Conservation (phyloP, 1,284 basidiomycete genomes). For the Ustilago lituana region DNA sequence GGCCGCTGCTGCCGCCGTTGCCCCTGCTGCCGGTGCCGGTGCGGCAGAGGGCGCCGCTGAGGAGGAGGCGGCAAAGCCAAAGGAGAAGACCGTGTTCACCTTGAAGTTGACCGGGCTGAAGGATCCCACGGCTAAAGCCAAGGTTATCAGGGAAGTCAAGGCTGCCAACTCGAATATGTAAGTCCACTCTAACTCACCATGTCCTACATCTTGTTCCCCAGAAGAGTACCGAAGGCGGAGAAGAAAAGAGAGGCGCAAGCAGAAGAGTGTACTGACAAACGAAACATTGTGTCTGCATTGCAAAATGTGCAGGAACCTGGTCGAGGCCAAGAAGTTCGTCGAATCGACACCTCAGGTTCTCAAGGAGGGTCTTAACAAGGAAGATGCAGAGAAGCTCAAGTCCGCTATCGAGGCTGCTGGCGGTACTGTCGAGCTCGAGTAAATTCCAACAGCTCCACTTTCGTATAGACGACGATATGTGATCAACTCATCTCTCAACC, state of each 20-base stretch:
- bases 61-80: constrained; percentile 85
- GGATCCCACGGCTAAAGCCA: constrained; percentile 75
- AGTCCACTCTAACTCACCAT: constrained; percentile 8
- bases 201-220: no score
- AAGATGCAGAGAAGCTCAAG: constrained; percentile 97
- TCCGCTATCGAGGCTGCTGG: constrained; percentile 88
- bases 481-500: neutral
- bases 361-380: constrained; percentile 96
- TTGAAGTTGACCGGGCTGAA: constrained; percentile 72
- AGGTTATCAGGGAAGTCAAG: constrained; percentile 98
- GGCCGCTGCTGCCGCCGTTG: constrained; percentile 62
- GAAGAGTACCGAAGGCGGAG: neutral
- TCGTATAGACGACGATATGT: neutral
- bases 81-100: constrained; percentile 98
- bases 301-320: constrained; percentile 66
- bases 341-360: constrained; percentile 92
- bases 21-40: constrained; percentile 29
- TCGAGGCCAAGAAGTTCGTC: constrained; percentile 96
- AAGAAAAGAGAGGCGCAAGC: no score
- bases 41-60: constrained; percentile 69
- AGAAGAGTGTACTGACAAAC: neutral
- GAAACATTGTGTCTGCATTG: no score
- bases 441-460: constrained; percentile 8
- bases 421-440: constrained; percentile 77
- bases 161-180: constrained; percentile 69